These are phyloP conservation scores for Wickerhamomyces pijperi DNA, from an alignment of 805 yeast species.

Conservation along the genomic window DNA sequence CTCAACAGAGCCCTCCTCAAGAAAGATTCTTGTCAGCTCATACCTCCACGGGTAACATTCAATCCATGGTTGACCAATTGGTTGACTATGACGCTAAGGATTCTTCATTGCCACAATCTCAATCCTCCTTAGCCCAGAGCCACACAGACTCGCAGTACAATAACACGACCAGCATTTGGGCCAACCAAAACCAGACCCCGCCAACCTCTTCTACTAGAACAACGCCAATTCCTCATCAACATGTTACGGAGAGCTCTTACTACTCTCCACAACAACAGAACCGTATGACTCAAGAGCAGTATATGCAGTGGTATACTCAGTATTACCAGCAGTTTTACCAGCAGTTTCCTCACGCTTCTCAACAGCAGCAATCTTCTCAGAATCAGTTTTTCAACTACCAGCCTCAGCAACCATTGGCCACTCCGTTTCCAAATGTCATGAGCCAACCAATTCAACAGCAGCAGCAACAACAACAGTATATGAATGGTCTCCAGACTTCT, in stretches of 20 bases:
- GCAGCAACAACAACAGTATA: too few relatives aligned
- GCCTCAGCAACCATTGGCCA: neutral
- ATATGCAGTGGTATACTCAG: neutral
- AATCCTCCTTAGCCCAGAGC: neutral
- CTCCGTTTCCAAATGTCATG: neutral
- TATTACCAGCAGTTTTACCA: neutral
- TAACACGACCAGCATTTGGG: neutral
- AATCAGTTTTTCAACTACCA: neutral
- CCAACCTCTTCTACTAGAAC: neutral
- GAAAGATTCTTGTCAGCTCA: neutral
- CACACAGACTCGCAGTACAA: neutral
- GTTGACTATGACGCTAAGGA: constrained; percentile 1
- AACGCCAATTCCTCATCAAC: neutral
- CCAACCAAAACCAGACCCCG: neutral
- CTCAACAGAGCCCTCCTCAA: neutral
- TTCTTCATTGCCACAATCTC: neutral
- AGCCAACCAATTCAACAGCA: neutral
- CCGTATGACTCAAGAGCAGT: neutral
- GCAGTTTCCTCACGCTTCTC: constrained; percentile 1
- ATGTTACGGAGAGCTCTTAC: neutral
- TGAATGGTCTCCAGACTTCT: too few relatives aligned
- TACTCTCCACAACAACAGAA: constrained; percentile 1
- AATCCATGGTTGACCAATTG: constrained; percentile 1
- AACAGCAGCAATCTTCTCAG: neutral
- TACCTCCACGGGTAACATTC: neutral